phyloP scores from a whole-genome alignment of 768 basidiomycete species.

The Lactarius vividus region DNA sequence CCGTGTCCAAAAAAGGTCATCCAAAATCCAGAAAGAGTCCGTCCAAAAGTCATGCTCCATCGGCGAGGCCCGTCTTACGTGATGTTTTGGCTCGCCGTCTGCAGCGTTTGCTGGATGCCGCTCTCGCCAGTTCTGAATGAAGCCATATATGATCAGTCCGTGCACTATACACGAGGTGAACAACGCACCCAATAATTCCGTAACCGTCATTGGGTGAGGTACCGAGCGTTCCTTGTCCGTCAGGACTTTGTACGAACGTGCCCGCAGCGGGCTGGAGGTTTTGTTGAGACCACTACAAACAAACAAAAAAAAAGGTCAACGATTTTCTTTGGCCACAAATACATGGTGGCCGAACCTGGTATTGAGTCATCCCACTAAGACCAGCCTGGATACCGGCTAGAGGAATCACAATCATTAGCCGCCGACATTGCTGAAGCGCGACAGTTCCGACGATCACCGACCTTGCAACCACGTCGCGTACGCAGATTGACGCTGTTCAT shows the following conservation, averaged over 20 bases:
- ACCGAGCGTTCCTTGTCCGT: constrained; percentile 5
- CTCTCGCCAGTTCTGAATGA: neutral
- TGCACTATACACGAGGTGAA: neutral
- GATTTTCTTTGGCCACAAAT: neutral
- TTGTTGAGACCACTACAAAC: constrained; percentile 21
- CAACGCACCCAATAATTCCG: constrained; percentile 22
- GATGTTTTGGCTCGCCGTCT: constrained; percentile 8
- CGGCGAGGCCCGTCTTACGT: neutral
- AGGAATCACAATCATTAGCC: neutral
- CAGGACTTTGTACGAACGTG: constrained; percentile 18
- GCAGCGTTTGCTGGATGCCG: constrained; percentile 8
- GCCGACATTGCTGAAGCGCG: neutral
- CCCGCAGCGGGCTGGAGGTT: constrained; percentile 1
- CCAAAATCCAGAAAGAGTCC: neutral
- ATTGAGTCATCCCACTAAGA: constrained; percentile 15
- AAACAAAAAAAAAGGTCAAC: neutral
- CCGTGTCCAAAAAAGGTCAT: constrained; percentile 1
- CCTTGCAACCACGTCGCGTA: constrained; percentile 18
- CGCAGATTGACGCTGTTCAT: constrained; percentile 10
- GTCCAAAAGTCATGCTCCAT: neutral
- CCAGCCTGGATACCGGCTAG: constrained; percentile 13
- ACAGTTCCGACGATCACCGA: neutral
- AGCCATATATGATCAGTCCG: neutral
- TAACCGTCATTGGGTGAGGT: constrained; percentile 27
- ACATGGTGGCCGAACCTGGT: constrained; percentile 17